Conservation (phyloP, 2,329 filamentous ascomycete species). For the Diaporthe vaccinii region DNA sequence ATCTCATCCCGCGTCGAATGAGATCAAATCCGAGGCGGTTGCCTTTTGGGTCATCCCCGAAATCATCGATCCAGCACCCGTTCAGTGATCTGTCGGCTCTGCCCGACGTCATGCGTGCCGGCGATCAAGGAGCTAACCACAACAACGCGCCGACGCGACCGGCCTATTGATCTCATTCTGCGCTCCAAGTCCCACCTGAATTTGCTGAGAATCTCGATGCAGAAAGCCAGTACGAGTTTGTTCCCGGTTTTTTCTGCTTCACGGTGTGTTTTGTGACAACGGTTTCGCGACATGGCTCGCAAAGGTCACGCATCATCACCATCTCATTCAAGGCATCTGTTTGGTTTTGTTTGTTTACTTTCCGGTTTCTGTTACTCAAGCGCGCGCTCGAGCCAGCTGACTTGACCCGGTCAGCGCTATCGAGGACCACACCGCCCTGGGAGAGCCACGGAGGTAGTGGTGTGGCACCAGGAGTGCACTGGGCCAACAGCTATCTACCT, state of each 20-base stretch:
- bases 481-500: conserved; percentile 19
- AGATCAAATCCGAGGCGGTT: neutral
- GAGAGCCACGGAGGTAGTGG: neutral
- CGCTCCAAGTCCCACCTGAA: conserved; percentile 11
- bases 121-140: conserved; percentile 34
- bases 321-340: conserved; percentile 10
- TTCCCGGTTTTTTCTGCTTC: conserved; percentile 31
- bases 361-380: conserved; percentile 15
- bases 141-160: conserved; percentile 40
- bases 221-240: neutral
- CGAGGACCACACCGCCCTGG: conserved; percentile 23
- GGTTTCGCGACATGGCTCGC: neutral
- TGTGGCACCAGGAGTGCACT: conserved; percentile 11
- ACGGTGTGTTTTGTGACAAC: neutral
- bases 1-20: conserved; percentile 1
- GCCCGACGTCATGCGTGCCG: conserved; percentile 38
- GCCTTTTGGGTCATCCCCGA: conserved; percentile 8
- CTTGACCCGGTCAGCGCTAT: conserved; percentile 21
- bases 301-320: conserved; percentile 7
- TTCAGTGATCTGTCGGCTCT: conserved; percentile 37
- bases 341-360: conserved; percentile 41
- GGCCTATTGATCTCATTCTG: conserved; percentile 24
- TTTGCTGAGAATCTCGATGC: conserved; percentile 33
- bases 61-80: conserved; percentile 34
- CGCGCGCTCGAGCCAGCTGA: conserved; percentile 26